These are phyloP conservation scores for Penicilliopsis zonata DNA, from an alignment of 495 filamentous ascomycete species.

Conservation along the genomic window DNA sequence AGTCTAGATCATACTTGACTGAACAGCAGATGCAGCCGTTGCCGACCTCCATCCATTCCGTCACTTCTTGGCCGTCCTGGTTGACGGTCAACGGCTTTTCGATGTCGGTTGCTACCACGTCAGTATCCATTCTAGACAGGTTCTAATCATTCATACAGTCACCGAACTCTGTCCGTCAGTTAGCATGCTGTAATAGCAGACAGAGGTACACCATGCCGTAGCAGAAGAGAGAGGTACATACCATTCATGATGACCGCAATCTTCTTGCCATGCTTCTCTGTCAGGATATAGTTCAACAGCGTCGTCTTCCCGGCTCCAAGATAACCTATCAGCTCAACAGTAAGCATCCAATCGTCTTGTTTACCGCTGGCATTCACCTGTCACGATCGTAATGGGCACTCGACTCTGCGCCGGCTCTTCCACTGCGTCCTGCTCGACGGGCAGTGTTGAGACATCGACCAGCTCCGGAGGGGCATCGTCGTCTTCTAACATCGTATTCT, in stretches of 20 bases:
- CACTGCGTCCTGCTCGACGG: slow-evolving; percentile 15
- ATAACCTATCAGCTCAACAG: slow-evolving; percentile 44
- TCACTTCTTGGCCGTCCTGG: slow-evolving; percentile 70
- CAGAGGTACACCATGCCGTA: slow-evolving; percentile 1
- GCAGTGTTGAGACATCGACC: slow-evolving; percentile 38
- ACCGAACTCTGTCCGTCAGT: slow-evolving; percentile 63
- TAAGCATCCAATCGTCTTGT: slow-evolving; percentile 2
- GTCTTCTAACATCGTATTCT: slow-evolving; percentile 43
- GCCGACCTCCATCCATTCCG: slow-evolving; percentile 90
- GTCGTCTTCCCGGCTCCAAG: slow-evolving; percentile 94
- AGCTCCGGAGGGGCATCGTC: slow-evolving; percentile 66
- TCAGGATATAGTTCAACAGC: slow-evolving; percentile 88
- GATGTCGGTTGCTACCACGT: slow-evolving; percentile 67
- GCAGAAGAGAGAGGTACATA: slow-evolving; percentile 17
- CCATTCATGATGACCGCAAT: slow-evolving; percentile 97
- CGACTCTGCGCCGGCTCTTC: slow-evolving; percentile 38
- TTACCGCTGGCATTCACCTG: slow-evolving; percentile 44
- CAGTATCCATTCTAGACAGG: too few species aligned
- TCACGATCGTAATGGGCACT: slow-evolving; percentile 93
- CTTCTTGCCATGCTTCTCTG: slow-evolving; percentile 87
- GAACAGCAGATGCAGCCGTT: slow-evolving; percentile 99
- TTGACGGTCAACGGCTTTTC: slow-evolving; percentile 87
- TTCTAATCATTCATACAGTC: slow-evolving; percentile 55
- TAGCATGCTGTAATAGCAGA: slow-evolving; percentile 6
- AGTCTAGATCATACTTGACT: slow-evolving; percentile 56